Base-by-base conservation (phyloP, 805 yeast species). In the Teunomyces lycoperdinae region DNA sequence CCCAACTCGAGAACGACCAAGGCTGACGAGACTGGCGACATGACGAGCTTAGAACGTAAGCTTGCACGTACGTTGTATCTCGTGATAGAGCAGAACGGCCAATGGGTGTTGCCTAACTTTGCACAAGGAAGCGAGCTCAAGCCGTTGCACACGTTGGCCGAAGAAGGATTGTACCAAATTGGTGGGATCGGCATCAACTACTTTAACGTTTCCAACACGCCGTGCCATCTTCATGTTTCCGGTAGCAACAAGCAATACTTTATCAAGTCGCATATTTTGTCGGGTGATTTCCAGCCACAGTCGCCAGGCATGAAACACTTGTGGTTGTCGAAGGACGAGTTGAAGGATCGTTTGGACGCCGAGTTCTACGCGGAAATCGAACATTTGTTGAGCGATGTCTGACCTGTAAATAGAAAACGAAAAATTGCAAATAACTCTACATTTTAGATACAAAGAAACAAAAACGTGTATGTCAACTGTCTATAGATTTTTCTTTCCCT, bases 201-300 rank as follows among this genome's bases (percentile, higher is more conserved):
- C 39, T 92, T 95, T 88, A 81, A 87, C 16, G 96, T 94, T n/a
- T 89, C 98, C 20, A 81, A 80, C 48, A 86, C 86, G 4, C 98
- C 99, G 35, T 85, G 91, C 36, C 90, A 84, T 39, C 81, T 85
- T 1, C 61, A 85, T 52, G 76, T 71, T 51, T 43, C 56, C 10
- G 49, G 44, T 10, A 58, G 56, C 33, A 60, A 62, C 30, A 62
- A 66, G 57, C 92, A 87, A 58, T 94, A 84, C 62, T 73, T 87
- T 58, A 80, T 94, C 58, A 89, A 89, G 68, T 86, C 95, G 30
- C 96, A 89, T 64, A 89, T 92, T 49, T 70, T 92, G 57, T 87
- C 96, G 9, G 99, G 98, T 41, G 71, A 73, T 51, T 91, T 91
- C 65, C 68, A 69, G 44, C 70, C 75, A 9, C 62, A 66, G 36